Base-by-base conservation (phyloP, 768 basidiomycete genomes). In the Hirschioporus abietinus region DNA sequence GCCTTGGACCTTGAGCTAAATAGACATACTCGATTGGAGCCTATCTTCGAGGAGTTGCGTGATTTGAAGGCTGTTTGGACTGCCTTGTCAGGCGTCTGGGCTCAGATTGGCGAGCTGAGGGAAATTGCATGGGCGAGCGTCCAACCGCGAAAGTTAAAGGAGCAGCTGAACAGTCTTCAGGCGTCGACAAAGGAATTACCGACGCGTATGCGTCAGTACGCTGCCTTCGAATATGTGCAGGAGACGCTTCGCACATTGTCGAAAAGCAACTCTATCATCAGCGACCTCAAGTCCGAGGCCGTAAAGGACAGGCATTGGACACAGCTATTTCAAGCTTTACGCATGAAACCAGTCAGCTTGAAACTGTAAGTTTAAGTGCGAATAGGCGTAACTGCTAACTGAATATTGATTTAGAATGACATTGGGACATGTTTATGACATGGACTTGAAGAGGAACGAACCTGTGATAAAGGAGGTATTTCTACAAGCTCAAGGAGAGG, bases 21-120 rank as follows among this genome's bases (percentile, higher is more conserved):
- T 71, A 89, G 92, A 63, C 92, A 93, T 76, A 93, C 93, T 64
- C 92, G 96, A 64, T 82, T 99, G 52, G 91, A 95, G 64, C 96
- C 97, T 23, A 89, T 99, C 6, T 90, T 95, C 66, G 97, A 99
- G 75, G 97, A 99, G 76, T 77, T 99, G 62, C 89, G 91, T 66
- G 97, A 99, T 76, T 84, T 99, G 69, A 99, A 99, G 78, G 94
- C 94, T 1, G 97, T 99, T 30, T 99, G 97, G 97, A 98, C 95
- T 0, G 97, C 97, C 17, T 85, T 99, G 52, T 97, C 95, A 0
- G 97, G 97, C 1, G 92, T 99, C 63, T 99, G 96, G 96, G 90
- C 84, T 70, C 95, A 96, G 75, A 90, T 99, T 64, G 82, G 85
- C 63, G 96, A 98, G 73, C 77, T 99, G 65, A 81, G 92, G 64